Conservation (phyloP, 2,329 filamentous ascomycete genomes). For the Monilinia polystroma region DNA sequence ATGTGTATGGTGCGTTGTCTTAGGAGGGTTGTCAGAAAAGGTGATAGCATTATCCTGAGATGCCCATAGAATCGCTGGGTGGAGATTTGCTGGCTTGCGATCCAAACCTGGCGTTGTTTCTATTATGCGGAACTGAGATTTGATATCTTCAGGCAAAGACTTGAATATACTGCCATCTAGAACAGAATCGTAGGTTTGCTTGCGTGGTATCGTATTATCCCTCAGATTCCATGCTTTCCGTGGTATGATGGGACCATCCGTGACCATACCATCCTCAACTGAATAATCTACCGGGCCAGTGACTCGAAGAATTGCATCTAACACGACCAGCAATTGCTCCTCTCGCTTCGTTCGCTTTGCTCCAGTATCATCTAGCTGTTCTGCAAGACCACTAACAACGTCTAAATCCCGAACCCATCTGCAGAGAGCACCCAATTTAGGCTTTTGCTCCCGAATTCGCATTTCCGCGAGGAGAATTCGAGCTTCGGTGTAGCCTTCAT, state of each 20-base stretch:
- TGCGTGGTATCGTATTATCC: slow-evolving; percentile 41
- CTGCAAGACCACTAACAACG: slow-evolving; percentile 64
- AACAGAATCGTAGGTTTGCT: slow-evolving; percentile 56
- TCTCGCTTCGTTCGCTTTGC: slow-evolving; percentile 48
- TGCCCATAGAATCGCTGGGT: slow-evolving; percentile 64
- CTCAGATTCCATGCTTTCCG: slow-evolving; percentile 63
- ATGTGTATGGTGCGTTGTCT: slow-evolving; percentile 55
- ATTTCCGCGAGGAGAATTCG: slow-evolving; percentile 67
- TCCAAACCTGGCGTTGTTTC: slow-evolving; percentile 59
- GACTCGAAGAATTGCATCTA: slow-evolving; percentile 64
- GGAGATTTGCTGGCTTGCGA: slow-evolving; percentile 66
- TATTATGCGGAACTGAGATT: slow-evolving; percentile 53
- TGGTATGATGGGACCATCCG: slow-evolving; percentile 43
- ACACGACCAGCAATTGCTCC: slow-evolving; percentile 56
- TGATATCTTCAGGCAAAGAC: slow-evolving; percentile 42
- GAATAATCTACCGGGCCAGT: slow-evolving; percentile 60
- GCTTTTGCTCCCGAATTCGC: slow-evolving; percentile 62
- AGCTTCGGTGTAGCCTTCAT: slow-evolving; percentile 65
- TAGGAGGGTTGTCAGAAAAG: slow-evolving; percentile 48
- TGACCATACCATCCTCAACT: slow-evolving; percentile 20
- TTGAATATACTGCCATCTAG: slow-evolving; percentile 56
- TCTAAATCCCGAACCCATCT: slow-evolving; percentile 72
- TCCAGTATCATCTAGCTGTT: slow-evolving; percentile 47
- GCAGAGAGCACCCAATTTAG: slow-evolving; percentile 67
- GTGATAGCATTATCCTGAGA: slow-evolving; percentile 56